Conservation (phyloP, 495 filamentous ascomycete species). For the Elasticomyces elasticus region DNA sequence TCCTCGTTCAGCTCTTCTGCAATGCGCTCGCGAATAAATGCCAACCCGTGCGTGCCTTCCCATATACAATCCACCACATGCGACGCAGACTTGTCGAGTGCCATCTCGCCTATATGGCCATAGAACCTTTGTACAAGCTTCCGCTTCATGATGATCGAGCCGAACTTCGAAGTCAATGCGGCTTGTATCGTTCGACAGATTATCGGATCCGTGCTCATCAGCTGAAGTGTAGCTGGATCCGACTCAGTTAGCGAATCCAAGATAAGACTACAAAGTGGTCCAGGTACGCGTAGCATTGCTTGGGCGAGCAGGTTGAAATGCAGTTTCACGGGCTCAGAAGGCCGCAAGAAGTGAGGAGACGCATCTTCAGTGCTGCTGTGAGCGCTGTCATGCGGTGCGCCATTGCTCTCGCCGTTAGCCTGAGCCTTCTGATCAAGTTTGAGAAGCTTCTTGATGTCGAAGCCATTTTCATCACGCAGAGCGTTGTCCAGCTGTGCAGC, state of each 20-base stretch:
- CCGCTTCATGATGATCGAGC: slow-evolving; percentile 49
- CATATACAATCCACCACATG: slow-evolving; percentile 74
- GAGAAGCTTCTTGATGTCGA: slow-evolving; percentile 40
- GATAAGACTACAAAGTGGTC: slow-evolving; percentile 46
- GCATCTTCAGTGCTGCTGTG: neutral
- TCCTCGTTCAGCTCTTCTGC: slow-evolving; percentile 51
- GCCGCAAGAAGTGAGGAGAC: slow-evolving; percentile 6
- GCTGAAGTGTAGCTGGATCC: slow-evolving; percentile 34
- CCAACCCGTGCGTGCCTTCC: slow-evolving; percentile 51
- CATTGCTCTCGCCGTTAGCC: slow-evolving; percentile 19
- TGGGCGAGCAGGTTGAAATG: slow-evolving; percentile 60
- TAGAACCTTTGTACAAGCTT: slow-evolving; percentile 52
- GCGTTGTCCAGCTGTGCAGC: slow-evolving; percentile 50
- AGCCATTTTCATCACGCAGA: slow-evolving; percentile 37
- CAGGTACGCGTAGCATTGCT: slow-evolving; percentile 51
- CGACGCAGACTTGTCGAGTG: slow-evolving; percentile 60
- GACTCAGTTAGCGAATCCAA: slow-evolving; percentile 43
- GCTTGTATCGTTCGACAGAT: slow-evolving; percentile 63
- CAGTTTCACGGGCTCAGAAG: slow-evolving; percentile 37
- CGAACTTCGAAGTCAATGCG: slow-evolving; percentile 49
- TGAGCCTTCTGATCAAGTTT: slow-evolving; percentile 28
- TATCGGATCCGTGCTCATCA: slow-evolving; percentile 48
- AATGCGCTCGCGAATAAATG: slow-evolving; percentile 57
- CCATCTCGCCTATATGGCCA: slow-evolving; percentile 51
- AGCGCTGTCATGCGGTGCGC: slow-evolving; percentile 4